phyloP scores from a whole-genome alignment of 768 basidiomycete genomes.

The Termitomyces sp. region DNA sequence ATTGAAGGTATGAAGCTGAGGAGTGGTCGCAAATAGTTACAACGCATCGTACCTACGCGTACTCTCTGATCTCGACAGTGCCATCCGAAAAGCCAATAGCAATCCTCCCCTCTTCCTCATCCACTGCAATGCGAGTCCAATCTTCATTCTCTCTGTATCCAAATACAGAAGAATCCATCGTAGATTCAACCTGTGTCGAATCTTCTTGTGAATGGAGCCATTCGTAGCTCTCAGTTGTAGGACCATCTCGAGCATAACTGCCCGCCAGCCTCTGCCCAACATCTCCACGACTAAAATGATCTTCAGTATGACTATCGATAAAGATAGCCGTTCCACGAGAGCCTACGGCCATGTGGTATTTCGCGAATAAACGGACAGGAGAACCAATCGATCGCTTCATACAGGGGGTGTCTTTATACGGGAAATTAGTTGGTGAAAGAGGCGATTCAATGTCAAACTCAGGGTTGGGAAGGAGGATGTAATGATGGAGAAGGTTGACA shows the following conservation, averaged over 20 bases:
- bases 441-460: slow-evolving; percentile 21
- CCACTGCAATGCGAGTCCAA: slow-evolving; percentile 43
- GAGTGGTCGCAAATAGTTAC: background rate
- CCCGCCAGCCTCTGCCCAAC: slow-evolving; percentile 59
- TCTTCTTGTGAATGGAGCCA: slow-evolving; percentile 8
- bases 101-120: slow-evolving; percentile 43
- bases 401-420: slow-evolving; percentile 36
- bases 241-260: slow-evolving; percentile 10
- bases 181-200: slow-evolving; percentile 21
- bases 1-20: background rate
- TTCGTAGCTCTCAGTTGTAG: slow-evolving; percentile 16
- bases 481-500: slow-evolving; percentile 63
- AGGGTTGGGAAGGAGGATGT: slow-evolving; percentile 40
- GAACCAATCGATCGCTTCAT: slow-evolving; percentile 38
- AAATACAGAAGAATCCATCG: slow-evolving; percentile 37
- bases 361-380: slow-evolving; percentile 52
- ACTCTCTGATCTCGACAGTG: slow-evolving; percentile 45
- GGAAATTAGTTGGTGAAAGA: slow-evolving; percentile 31
- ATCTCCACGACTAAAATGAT: slow-evolving; percentile 35
- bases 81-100: slow-evolving; percentile 41
- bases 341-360: slow-evolving; percentile 49
- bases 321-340: slow-evolving; percentile 58
- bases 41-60: slow-evolving; percentile 23
- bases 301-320: slow-evolving; percentile 59
- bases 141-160: slow-evolving; percentile 36